phyloP scores from a whole-genome alignment of 768 basidiomycete genomes.

The Suillus ampliporus region DNA sequence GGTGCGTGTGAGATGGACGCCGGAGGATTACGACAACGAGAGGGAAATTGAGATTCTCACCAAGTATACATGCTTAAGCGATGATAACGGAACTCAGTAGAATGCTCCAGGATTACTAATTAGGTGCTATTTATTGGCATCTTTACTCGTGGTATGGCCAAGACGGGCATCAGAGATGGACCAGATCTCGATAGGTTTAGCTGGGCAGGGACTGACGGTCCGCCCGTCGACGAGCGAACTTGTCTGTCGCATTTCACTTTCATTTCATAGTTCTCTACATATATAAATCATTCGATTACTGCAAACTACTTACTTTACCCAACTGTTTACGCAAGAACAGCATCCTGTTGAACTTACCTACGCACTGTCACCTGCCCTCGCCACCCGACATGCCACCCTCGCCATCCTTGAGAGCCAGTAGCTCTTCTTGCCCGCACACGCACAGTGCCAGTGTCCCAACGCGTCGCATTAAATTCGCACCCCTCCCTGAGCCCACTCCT shows the following conservation, averaged over 20 bases:
- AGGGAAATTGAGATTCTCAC: too few species aligned
- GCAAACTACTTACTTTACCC: too few species aligned
- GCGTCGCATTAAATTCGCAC: conserved; percentile 2
- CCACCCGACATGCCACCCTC: not conserved
- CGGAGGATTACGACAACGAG: too few species aligned
- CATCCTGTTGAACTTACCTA: not conserved
- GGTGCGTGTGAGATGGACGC: too few species aligned
- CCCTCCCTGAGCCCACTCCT: not conserved
- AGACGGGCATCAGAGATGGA: not conserved
- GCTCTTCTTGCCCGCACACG: not conserved
- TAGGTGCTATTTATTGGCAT: too few species aligned
- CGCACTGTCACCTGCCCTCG: not conserved
- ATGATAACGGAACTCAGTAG: too few species aligned
- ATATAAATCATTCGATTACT: not conserved
- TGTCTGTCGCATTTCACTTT: not conserved
- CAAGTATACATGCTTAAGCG: too few species aligned
- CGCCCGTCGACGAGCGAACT: not conserved
- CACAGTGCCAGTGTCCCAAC: not conserved
- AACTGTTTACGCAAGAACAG: not conserved
- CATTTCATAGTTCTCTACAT: not conserved
- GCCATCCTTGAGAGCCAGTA: not conserved
- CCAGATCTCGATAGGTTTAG: not conserved
- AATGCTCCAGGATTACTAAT: too few species aligned
- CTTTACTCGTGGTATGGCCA: not conserved
- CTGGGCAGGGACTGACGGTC: not conserved